A percentile compares a stretch with the other conserved stretches of the same genome.
Conservation (phyloP, 2,329 filamentous ascomycete species). For the Trichoderma sp. region DNA sequence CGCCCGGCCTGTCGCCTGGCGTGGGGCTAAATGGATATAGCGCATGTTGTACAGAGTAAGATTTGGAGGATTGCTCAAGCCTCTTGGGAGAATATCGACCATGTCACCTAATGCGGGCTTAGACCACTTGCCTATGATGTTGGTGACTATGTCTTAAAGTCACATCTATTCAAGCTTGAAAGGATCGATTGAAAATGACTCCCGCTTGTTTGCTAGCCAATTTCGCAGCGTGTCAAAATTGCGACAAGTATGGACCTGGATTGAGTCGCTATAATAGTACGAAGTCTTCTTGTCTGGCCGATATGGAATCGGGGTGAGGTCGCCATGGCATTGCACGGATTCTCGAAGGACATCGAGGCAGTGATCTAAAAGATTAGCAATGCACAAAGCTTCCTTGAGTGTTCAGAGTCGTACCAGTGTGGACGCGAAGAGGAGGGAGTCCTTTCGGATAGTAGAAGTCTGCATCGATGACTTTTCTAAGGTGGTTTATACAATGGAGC, state of each 20-base stretch:
- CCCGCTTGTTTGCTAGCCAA: background rate
- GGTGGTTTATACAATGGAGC: background rate
- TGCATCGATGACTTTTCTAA: background rate
- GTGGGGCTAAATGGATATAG: background rate
- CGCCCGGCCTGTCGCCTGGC: background rate
- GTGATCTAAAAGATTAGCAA: background rate
- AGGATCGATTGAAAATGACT: background rate
- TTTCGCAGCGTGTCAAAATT: background rate
- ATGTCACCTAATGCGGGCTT: background rate
- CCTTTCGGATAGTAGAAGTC: background rate
- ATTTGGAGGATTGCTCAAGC: background rate
- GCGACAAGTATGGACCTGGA: background rate
- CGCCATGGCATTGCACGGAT: background rate
- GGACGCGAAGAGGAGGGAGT: background rate
- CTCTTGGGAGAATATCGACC: background rate
- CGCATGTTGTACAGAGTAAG: background rate
- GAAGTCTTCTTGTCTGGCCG: background rate
- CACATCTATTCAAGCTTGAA: background rate
- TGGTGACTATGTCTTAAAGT: background rate
- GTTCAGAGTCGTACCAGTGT: background rate
- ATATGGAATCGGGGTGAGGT: background rate
- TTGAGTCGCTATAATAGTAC: background rate
- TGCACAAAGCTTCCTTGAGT: background rate
- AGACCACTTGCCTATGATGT: background rate
- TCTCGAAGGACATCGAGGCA: background rate